Conservation (phyloP, 352 stramenopile genomes). For the Phytophthora pisi region DNA sequence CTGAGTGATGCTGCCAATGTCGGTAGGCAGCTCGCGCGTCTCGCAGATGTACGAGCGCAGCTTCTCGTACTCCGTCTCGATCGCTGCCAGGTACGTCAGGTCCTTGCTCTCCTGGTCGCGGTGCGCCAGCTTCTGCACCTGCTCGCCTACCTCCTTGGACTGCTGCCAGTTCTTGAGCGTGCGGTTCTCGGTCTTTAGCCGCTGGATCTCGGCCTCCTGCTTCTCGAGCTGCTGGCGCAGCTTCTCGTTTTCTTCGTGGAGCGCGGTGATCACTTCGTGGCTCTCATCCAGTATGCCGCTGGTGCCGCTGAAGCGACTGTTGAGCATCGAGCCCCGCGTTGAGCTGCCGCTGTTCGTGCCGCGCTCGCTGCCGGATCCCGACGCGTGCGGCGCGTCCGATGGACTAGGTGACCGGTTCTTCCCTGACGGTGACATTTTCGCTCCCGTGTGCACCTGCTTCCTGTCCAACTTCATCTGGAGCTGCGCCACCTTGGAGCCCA, state of each 20-base stretch:
- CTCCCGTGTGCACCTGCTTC: constrained; percentile 49
- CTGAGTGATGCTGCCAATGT: constrained; percentile 63
- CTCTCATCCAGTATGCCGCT: constrained; percentile 86
- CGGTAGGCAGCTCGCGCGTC: constrained; percentile 69
- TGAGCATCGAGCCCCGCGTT: constrained; percentile 57
- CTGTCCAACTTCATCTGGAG: constrained; percentile 73
- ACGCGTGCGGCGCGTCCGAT: constrained; percentile 29
- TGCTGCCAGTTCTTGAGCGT: constrained; percentile 87
- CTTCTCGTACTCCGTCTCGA: constrained; percentile 87
- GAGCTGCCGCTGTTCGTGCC: constrained; percentile 37
- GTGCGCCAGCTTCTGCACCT: constrained; percentile 86
- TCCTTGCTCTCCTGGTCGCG: constrained; percentile 88
- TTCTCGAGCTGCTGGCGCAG: constrained; percentile 75
- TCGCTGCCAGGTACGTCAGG: constrained; percentile 75
- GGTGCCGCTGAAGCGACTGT: constrained; percentile 61
- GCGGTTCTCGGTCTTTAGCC: constrained; percentile 79
- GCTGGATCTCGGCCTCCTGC: constrained; percentile 77
- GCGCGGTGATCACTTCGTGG: constrained; percentile 86
- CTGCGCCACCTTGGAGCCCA: constrained; percentile 75
- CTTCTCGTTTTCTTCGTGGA: constrained; percentile 85
- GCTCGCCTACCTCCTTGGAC: constrained; percentile 87
- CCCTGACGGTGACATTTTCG: constrained; percentile 52
- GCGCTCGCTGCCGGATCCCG: constrained; percentile 20
- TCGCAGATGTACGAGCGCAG: constrained; percentile 83
- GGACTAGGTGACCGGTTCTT: constrained; percentile 36